Evolutionary conservation across 495 filamentous ascomycete genomes (phyloP).

Genomic region (Pyronema omphalodes): DNA sequence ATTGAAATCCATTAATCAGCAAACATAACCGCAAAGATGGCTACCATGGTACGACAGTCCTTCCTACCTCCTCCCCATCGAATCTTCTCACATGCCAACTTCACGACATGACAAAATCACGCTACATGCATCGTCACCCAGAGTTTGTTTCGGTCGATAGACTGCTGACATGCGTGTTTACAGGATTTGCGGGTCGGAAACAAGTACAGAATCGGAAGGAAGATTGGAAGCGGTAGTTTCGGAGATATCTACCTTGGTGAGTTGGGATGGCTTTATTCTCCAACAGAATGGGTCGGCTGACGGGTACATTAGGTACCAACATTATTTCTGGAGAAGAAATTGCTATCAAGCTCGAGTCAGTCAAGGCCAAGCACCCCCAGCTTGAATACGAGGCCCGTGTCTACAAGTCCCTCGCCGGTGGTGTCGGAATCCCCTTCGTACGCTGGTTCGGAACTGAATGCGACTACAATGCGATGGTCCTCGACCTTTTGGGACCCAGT

Average conservation of each 20-base stretch:
- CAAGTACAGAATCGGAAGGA: slow-evolving; percentile 98
- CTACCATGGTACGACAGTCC: slow-evolving; percentile 33
- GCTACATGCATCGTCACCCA: slow-evolving; percentile 1
- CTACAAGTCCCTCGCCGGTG: slow-evolving; percentile 86
- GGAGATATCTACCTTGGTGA: slow-evolving; percentile 95
- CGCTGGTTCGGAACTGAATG: slow-evolving; percentile 99
- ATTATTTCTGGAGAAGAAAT: slow-evolving; percentile 99
- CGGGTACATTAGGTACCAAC: slow-evolving; percentile 54
- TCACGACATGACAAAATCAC: background rate
- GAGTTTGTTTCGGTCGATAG: background rate
- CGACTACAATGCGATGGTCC: slow-evolving; percentile 99
- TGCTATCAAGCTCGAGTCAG: slow-evolving; percentile 98
- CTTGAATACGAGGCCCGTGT: slow-evolving; percentile 99
- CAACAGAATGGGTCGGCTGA: background rate
- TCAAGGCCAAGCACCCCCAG: slow-evolving; percentile 99
- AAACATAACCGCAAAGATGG: slow-evolving; percentile 24
- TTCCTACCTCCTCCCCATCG: slow-evolving; percentile 8
- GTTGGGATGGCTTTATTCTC: slow-evolving; percentile 10
- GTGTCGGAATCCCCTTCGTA: slow-evolving; percentile 97
- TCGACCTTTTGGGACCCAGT: slow-evolving; percentile 91
- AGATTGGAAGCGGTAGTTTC: slow-evolving; percentile 97
- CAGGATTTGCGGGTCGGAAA: slow-evolving; percentile 99
- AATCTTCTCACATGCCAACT: background rate
- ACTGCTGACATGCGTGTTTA: slow-evolving; percentile 23
- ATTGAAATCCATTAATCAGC: background rate